Evolutionary conservation across 2,329 filamentous ascomycete genomes (phyloP).

Genomic region (Alternaria conjuncta): DNA sequence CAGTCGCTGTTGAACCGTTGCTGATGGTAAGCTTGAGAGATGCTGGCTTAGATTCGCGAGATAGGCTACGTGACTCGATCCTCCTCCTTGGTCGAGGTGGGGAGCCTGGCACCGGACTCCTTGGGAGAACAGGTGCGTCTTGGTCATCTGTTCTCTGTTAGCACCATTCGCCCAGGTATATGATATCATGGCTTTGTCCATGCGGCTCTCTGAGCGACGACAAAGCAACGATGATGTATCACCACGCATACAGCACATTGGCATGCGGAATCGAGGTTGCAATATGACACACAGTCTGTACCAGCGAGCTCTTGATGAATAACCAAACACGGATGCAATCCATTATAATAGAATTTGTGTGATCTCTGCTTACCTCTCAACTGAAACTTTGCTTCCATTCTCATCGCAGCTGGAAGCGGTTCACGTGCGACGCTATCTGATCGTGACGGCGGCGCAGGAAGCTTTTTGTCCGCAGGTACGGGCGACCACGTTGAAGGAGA

Average conservation of each 20-base stretch:
- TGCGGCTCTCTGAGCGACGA: background rate
- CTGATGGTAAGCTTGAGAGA: slow-evolving; percentile 41
- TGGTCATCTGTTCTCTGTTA: slow-evolving; percentile 17
- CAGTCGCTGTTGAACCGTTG: slow-evolving; percentile 48
- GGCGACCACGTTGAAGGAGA: slow-evolving; percentile 33
- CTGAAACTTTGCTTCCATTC: slow-evolving; percentile 42
- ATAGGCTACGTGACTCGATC: slow-evolving; percentile 43
- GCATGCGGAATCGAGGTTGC: slow-evolving; percentile 2
- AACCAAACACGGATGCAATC: background rate
- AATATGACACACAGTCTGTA: background rate
- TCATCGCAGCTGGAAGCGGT: slow-evolving; percentile 30
- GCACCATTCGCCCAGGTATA: background rate
- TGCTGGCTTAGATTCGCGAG: slow-evolving; percentile 44
- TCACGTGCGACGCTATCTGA: slow-evolving; percentile 33
- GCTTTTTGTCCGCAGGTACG: slow-evolving; percentile 37
- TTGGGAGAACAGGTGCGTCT: slow-evolving; percentile 17
- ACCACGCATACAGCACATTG: background rate
- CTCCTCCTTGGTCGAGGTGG: slow-evolving; percentile 27
- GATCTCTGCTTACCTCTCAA: slow-evolving; percentile 39
- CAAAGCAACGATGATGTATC: slow-evolving; percentile 1
- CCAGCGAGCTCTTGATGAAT: background rate
- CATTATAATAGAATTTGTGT: background rate
- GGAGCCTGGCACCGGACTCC: slow-evolving; percentile 24
- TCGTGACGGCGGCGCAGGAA: slow-evolving; percentile 38
- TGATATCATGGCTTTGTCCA: background rate